Evolutionary conservation across 2,329 filamentous ascomycete genomes (phyloP), one percentile per base, ranked within the genome.

Genomic region (Colletotrichum viniferum): DNA sequence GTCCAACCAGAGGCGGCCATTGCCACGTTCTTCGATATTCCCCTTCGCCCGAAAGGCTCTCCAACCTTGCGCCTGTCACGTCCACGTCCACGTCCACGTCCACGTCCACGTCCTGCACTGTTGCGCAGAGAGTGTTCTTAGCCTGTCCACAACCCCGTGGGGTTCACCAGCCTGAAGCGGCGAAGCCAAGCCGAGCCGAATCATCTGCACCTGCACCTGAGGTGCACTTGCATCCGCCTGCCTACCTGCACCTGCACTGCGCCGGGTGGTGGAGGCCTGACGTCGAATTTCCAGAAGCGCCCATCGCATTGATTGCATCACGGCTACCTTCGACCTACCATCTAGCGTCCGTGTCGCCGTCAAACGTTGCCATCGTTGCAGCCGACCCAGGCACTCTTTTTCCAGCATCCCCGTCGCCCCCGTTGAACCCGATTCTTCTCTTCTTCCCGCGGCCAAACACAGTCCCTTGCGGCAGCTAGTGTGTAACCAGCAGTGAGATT

Each of bases 1-100:
- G 77, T 80, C 81, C 77, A 77, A 77, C 69, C 76, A 69, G 68
- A 68, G 62, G 64, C 69, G 66, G 67, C 52, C 60, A 38, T 76
- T 70, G 52, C 74, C 74, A 74, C 74, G 66, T 74, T 75, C 36
- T 56, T 76, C 65, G 18, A 70, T 32, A 62, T 74, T 69, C 43
- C 78, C 78, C 69, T 77, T 79, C 78, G 78, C 76, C 78, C 78
- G 78, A 79, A 73, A 78, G 78, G 72, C 77, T 76, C 69, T 43
- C 10, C 14, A 52, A 30, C 28, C 62, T 28, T 34, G 24, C 60
- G 21, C 38, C 36, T 38, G 61, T 63, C 61, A 63, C 61, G 48
- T 26, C 55, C 43, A 55, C 64, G n/a, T 43, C 24, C 61, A 43
- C 61, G 43, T 26, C 55, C 38, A 55, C 63, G n/a, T 38, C 24